These are phyloP conservation scores for Melaleuca alternifolia DNA, from an alignment of 345 rosid genomes.

Conservation along the genomic window DNA sequence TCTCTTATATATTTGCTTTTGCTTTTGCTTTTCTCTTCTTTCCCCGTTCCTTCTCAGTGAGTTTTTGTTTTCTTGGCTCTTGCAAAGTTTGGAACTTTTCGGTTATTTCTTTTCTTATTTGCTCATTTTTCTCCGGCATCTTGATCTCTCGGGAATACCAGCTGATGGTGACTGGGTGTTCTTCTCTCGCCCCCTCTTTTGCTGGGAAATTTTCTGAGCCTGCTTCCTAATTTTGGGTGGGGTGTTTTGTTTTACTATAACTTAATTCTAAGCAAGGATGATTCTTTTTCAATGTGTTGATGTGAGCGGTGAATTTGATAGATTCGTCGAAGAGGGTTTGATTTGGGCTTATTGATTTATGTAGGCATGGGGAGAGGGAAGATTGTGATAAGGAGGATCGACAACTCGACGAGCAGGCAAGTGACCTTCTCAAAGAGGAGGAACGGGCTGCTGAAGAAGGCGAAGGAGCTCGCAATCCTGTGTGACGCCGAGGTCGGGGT, in stretches of 20 bases:
- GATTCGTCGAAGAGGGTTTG: neutral
- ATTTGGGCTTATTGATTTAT: neutral
- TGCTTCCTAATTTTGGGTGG: neutral
- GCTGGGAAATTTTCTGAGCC: neutral
- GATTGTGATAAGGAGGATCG: slow-evolving; percentile 50
- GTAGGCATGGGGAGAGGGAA: slow-evolving; percentile 49
- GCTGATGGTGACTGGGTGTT: neutral
- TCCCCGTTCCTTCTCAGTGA: neutral
- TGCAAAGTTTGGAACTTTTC: neutral
- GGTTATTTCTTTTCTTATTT: neutral
- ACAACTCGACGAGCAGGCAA: slow-evolving; percentile 50
- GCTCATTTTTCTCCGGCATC: neutral
- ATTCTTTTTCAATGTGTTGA: neutral
- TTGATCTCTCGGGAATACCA: neutral
- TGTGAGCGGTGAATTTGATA: neutral
- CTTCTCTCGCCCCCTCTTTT: neutral
- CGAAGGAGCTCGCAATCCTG: slow-evolving; percentile 42
- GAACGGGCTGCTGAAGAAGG: slow-evolving; percentile 47
- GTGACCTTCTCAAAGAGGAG: slow-evolving; percentile 52
- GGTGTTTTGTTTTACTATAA: neutral
- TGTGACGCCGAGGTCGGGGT: slow-evolving; percentile 55
- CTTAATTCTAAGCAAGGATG: neutral
- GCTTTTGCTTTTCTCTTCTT: neutral
- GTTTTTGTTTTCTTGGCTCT: neutral
- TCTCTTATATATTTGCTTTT: neutral